phyloP scores from a whole-genome alignment of 164 flowering plant species.

The Nelumbo lutea region DNA sequence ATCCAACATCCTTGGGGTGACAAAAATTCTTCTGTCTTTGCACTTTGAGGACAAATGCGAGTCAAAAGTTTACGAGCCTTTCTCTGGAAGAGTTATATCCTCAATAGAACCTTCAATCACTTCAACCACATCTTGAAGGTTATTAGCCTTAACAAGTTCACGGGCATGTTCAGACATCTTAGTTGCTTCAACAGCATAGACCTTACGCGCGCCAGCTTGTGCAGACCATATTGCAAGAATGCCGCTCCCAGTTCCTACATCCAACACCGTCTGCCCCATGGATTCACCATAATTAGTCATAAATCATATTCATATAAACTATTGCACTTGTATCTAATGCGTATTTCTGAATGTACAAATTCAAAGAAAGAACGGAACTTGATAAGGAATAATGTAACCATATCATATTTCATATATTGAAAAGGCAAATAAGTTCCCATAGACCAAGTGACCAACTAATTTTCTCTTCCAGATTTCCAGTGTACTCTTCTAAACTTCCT shows the following conservation, averaged over 20 bases:
- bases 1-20: not conserved
- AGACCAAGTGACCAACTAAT: too few species aligned
- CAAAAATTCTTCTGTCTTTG: not conserved
- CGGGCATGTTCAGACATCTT: constrained; percentile 92
- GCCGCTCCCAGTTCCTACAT: constrained; percentile 99
- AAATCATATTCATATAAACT: not conserved
- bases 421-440: too few species aligned
- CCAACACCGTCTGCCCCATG: constrained; percentile 68
- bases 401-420: too few species aligned
- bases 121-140: constrained; percentile 65
- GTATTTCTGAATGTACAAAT: too few species aligned
- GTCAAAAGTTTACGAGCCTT: constrained; percentile 39
- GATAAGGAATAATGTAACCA: too few species aligned
- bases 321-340: not conserved
- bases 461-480: too few species aligned
- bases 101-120: constrained; percentile 94
- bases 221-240: constrained; percentile 98
- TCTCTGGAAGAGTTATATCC: constrained; percentile 80
- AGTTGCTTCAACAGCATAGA: constrained; percentile 98
- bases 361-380: not conserved
- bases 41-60: not conserved
- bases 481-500: too few species aligned
- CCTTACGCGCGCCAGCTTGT: constrained; percentile 95
- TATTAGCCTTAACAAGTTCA: constrained; percentile 70
- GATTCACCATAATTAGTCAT: constrained; percentile 21